Conservation (phyloP, 208 protist species). For the Wallacemonas sp. region DNA sequence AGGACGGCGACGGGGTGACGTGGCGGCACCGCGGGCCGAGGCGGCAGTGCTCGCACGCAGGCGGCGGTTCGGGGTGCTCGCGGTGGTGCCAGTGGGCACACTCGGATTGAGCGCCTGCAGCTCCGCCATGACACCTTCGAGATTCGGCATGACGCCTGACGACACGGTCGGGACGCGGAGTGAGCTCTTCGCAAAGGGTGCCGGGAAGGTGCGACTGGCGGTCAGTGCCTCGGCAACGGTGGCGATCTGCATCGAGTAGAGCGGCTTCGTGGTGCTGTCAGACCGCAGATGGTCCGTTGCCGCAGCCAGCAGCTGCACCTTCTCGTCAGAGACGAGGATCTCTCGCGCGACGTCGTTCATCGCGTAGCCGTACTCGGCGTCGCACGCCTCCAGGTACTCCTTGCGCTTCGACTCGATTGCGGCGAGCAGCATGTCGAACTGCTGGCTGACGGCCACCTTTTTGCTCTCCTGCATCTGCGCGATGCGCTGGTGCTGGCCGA, state of each 20-base stretch:
- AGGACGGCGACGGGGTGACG: neutral
- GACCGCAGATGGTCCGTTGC: constrained; percentile 68
- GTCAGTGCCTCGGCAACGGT: constrained; percentile 77
- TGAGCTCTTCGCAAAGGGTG: constrained; percentile 45
- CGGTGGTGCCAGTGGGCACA: neutral
- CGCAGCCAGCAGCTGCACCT: constrained; percentile 66
- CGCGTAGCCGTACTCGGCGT: constrained; percentile 67
- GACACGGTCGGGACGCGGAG: constrained; percentile 46
- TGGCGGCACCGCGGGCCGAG: neutral
- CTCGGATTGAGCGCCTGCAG: constrained; percentile 47
- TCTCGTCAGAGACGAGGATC: constrained; percentile 77
- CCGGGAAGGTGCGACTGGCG: constrained; percentile 42
- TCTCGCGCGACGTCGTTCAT: constrained; percentile 68
- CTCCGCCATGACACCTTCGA: constrained; percentile 71
- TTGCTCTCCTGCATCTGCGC: constrained; percentile 56
- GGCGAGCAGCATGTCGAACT: constrained; percentile 77
- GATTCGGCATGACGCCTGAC: constrained; percentile 56
- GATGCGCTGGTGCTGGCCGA: constrained; percentile 81
- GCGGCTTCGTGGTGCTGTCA: constrained; percentile 39
- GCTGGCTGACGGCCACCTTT: constrained; percentile 65
- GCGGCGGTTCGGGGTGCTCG: neutral
- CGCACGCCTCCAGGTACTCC: constrained; percentile 77
- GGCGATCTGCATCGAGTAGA: constrained; percentile 88
- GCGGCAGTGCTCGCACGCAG: neutral
- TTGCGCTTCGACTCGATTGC: constrained; percentile 69